Base-by-base conservation (phyloP, 495 filamentous ascomycete genomes). In the Podospora anserina region DNA sequence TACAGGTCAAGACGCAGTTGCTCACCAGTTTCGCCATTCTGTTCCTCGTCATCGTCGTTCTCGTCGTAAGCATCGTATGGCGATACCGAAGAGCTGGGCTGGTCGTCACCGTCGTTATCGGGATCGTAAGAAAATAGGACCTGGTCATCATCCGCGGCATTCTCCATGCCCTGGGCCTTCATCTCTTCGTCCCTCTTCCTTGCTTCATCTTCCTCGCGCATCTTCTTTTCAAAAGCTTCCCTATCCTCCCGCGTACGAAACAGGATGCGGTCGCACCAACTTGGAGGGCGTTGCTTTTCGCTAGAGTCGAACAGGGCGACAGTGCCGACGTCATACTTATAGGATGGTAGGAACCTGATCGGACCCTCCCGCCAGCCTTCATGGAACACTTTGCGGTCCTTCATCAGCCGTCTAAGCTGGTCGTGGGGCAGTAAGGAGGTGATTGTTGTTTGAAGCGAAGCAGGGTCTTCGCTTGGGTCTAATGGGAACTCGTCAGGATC, bases 231-330 rank as follows among this genome's bases (percentile, higher is more conserved):
- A 72, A 94, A 91, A n/a, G 82, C 84, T 4, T 89, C 76, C 66
- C 84, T 88, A 70, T 93, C 90, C 63, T 82, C 86, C 53, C 89
- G 87, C 1, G 91, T 91, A 44, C 94, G 86, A 73, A 86, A 99
- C 0, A 99, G 79, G 59, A 99, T 93, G n/a, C 96, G 89, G 78
- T 99, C 96, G 76, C 96, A 99, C 94, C 94, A 99, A 75, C 93
- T 96, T 4, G 96, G 96, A 16, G 90, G 90, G 62, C 96, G 84
- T 63, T 89, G 87, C 82, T 98, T 99, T 72, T 97, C 96, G 68
- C 92, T 96, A 0, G 93, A 91, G 79, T 99, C 96, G 75, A 97
- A 98, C 67, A 91, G 84, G 4, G 92, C 92, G 65, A 97, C 89
- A 53, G 90, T 97, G n/a, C 96, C 96, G 53, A 95, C 84, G 73